phyloP scores from a whole-genome alignment of 177 flowering plant species.

The Tripterygium wilfordii region DNA sequence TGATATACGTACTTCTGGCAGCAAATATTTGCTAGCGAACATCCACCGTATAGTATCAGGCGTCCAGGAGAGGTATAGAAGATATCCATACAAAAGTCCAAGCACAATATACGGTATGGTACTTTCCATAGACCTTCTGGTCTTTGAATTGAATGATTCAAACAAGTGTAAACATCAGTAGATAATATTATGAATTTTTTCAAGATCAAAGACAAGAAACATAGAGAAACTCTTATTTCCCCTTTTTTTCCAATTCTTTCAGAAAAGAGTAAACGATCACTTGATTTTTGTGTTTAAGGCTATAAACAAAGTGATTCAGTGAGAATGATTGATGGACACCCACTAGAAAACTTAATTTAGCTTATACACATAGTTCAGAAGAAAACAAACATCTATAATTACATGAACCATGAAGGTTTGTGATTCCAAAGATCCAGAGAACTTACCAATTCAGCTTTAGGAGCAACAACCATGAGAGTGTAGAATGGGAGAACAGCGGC shows the following conservation, averaged over 20 bases:
- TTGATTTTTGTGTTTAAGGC: too few species aligned
- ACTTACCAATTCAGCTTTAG: constrained; percentile 67
- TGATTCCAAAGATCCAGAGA: neutral
- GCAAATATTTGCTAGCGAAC: constrained; percentile 84
- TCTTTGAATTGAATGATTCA: too few species aligned
- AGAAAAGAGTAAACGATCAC: too few species aligned
- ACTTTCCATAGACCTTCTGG: constrained; percentile 69
- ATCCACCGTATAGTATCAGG: constrained; percentile 72
- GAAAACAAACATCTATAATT: neutral
- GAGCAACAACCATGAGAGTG: constrained; percentile 87
- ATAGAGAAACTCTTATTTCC: too few species aligned
- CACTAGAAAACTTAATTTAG: too few species aligned
- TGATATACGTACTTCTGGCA: constrained; percentile 75
- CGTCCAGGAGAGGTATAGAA: constrained; percentile 88
- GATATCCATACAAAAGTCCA: constrained; percentile 73
- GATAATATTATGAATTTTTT: too few species aligned
- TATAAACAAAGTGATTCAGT: too few species aligned
- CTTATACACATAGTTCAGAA: too few species aligned
- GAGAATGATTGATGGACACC: too few species aligned
- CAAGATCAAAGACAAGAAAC: constrained; percentile 1
- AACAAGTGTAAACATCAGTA: too few species aligned
- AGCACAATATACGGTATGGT: constrained; percentile 67
- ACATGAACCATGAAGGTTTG: neutral
- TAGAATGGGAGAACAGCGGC: constrained; percentile 94
- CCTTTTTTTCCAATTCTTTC: too few species aligned